Evolutionary conservation across 1,284 basidiomycete species (phyloP).

Genomic region (Pisolithus thermaeus): DNA sequence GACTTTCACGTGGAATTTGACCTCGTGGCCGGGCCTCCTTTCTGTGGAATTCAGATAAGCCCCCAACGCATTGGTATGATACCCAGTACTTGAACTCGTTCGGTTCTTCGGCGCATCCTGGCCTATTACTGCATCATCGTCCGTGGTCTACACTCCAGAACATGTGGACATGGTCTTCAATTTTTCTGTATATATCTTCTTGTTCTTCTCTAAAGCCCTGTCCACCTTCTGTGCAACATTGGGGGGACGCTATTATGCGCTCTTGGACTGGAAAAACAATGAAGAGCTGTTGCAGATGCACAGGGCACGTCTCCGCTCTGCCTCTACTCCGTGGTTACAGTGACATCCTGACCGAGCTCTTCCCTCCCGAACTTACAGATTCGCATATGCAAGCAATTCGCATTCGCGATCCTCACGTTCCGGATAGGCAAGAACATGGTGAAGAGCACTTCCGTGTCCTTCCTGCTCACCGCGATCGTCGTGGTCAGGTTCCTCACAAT

Average conservation of each 20-base stretch:
- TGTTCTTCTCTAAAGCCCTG: constrained; percentile 17
- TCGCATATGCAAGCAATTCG: constrained; percentile 20
- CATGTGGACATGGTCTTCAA: neutral
- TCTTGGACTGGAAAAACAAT: constrained; percentile 10
- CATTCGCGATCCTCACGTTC: constrained; percentile 22
- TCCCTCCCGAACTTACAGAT: constrained; percentile 7
- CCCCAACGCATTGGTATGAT: constrained; percentile 25
- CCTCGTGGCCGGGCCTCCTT: constrained; percentile 8
- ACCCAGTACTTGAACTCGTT: constrained; percentile 28
- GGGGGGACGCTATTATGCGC: constrained; percentile 12
- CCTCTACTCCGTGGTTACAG: neutral
- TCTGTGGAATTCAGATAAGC: constrained; percentile 19
- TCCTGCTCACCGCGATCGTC: constrained; percentile 26
- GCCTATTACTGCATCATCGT: constrained; percentile 32
- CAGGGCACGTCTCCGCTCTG: constrained; percentile 11
- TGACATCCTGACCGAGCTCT: no score
- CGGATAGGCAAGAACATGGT: constrained; percentile 23
- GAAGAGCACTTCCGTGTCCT: constrained; percentile 24
- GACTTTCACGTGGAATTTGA: neutral
- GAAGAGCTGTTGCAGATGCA: constrained; percentile 18
- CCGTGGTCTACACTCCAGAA: constrained; percentile 12
- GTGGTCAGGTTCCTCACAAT: constrained; percentile 24
- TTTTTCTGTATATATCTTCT: constrained; percentile 11
- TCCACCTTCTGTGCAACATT: constrained; percentile 19
- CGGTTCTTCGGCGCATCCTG: constrained; percentile 20